Base-by-base conservation (phyloP, 2,329 filamentous ascomycete species). In the Blastomyces percursus region DNA sequence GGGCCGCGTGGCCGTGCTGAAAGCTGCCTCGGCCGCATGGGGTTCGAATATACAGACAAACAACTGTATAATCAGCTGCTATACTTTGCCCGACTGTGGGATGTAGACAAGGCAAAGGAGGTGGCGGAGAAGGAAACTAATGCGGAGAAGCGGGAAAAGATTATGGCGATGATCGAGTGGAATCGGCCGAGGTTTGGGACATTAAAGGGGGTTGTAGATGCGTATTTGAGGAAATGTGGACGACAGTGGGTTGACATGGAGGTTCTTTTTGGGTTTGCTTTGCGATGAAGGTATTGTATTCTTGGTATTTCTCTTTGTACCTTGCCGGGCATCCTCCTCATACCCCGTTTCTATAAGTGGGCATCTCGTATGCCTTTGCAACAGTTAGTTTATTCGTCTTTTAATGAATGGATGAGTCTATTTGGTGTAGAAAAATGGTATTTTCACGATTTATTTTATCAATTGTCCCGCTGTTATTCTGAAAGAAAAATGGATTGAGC, bases 181-280 rank as follows among this genome's bases (percentile, higher is more conserved):
- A 99, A 99, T 75, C 83, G 90, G 63, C 80, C 82, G 48, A 81
- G 91, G 65, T 97, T 97, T 72, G 83, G 77, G 12, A 90, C 89
- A 0, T 78, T 93, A 67, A 89, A 86, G 79, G 81, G 82, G 7
- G 85, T 91, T 16, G 90, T 96, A 5, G 90, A 93, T 67, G 85
- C 79, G 71, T 95, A 96, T 76, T 76, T 96, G 69, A 90, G 91
- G 71, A 94, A 93, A 78, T 96, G 91, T 75, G 92, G 92, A 32
- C 81, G 90, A 69, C 89, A 91, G 75, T 96, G 91, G 90, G 92
- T 96, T 60, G 88, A 90, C 68, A 96, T 96, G 92, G 91, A 94
- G 75, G 86, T 81, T 67, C 76, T 96, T 66, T 96, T 96, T 80
- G 82, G 84, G 66, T 82, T 84, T 77, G 80, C 79, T 64, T 70